Conservation (phyloP, 139 green algal species). For the Picochlorum sp. region DNA sequence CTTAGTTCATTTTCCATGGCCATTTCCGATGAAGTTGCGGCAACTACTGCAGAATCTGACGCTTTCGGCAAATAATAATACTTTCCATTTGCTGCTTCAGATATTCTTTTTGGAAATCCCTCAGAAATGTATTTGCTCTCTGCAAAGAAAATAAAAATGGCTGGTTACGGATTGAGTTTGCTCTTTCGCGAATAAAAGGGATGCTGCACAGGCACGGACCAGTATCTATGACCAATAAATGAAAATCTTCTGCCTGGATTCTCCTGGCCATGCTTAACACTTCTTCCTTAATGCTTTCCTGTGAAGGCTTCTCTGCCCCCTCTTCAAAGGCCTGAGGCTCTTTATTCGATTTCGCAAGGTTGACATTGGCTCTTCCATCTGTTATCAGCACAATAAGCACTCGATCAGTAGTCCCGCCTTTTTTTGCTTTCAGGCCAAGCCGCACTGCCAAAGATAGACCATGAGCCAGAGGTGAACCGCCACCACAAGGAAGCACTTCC, state of each 20-base stretch:
- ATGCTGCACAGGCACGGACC: no score
- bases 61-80: slow-evolving; percentile 95
- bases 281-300: slow-evolving; percentile 49
- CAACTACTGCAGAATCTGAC: slow-evolving; percentile 74
- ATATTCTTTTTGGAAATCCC: slow-evolving; percentile 96
- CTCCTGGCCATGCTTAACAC: slow-evolving; percentile 90
- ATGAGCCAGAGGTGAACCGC: slow-evolving; percentile 94
- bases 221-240: slow-evolving; percentile 98
- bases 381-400: slow-evolving; percentile 96
- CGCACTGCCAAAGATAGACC: slow-evolving; percentile 71
- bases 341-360: slow-evolving; percentile 77
- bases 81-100: slow-evolving; percentile 55
- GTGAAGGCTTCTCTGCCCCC: slow-evolving; percentile 64
- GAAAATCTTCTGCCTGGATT: slow-evolving; percentile 40
- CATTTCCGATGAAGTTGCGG: slow-evolving; percentile 71
- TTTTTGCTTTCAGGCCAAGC: slow-evolving; percentile 54
- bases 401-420: slow-evolving; percentile 76
- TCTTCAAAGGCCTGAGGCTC: slow-evolving; percentile 76
- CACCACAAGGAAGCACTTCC: slow-evolving; percentile 92
- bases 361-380: slow-evolving; percentile 93
- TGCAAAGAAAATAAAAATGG: no score
- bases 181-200: no score
- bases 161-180: no score
- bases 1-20: no score
- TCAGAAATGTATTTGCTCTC: slow-evolving; percentile 93